Evolutionary conservation across 2,329 filamentous ascomycete species (phyloP), one percentile per base, ranked within the genome.

Genomic region (Fusarium chaquense): DNA sequence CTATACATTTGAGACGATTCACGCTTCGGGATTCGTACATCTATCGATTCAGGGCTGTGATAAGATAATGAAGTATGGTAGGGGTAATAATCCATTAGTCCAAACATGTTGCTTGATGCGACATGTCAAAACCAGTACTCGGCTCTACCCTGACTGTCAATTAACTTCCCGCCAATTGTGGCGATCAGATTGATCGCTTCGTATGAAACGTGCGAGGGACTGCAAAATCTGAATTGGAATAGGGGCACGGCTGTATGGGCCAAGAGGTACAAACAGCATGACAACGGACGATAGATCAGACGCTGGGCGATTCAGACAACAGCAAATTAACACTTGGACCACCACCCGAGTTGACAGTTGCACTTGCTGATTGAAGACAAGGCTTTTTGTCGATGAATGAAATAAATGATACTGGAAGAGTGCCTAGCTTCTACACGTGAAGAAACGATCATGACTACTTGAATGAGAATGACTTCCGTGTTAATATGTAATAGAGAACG

Each of bases 281-380:
- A 66, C 26, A 68, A 68, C 49, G 44, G 65, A 69, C 33, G 32
- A 61, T 66, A 35, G 44, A 66, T 61, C 65, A 69, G 65, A 69
- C 65, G 41, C 60, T 24, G 65, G 55, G 51, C 41, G 65, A 69
- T 66, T 69, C 65, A 65, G 41, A 53, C 45, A 30, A 43, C 56
- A 43, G 45, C 47, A 40, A 68, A 46, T 40, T 15, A 58, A 51
- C 65, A 69, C 61, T 69, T 66, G 54, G 60, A 53, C 65, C 58
- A 68, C 45, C 41, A 57, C 20, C 33, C n/a, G n/a, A 12, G 44
- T 46, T 44, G 26, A 33, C n/a, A 33, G 8, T 35, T 18, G 5
- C 38, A 28, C 13, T 30, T 22, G n/a, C 13, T 15, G 22, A 36
- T 28, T n/a, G n/a, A 10, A 38, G 20, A 22, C 22, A 16, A 15